phyloP scores from a whole-genome alignment of 495 filamentous ascomycete species.

The Aspergillus sparsus region DNA sequence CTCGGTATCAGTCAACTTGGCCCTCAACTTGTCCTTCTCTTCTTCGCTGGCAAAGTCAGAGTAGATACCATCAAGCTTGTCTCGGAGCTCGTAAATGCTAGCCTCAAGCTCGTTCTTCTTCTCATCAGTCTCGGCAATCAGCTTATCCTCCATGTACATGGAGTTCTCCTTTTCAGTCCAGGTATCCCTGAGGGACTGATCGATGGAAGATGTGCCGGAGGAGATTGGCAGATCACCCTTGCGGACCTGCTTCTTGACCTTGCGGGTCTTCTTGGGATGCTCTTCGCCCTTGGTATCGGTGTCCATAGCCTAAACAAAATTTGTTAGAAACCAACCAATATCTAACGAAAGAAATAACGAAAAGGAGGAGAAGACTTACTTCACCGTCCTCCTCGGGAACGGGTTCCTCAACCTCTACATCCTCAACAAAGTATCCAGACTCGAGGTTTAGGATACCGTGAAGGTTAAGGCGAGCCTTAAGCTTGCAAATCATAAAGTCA shows the following conservation, averaged over 20 bases:
- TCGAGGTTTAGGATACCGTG: constrained; percentile 97
- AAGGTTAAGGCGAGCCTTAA: constrained; percentile 96
- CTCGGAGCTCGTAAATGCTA: constrained; percentile 92
- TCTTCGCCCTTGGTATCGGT: constrained; percentile 72
- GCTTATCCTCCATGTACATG: constrained; percentile 98
- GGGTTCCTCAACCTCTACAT: constrained; percentile 96
- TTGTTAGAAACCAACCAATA: constrained; percentile 18
- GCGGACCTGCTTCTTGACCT: constrained; percentile 99
- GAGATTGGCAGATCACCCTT: constrained; percentile 94
- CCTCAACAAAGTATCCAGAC: constrained; percentile 96
- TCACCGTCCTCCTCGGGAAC: constrained; percentile 68
- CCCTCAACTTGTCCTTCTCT: constrained; percentile 81
- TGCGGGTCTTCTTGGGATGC: constrained; percentile 87
- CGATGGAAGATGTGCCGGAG: constrained; percentile 76
- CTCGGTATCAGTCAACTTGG: constrained; percentile 79
- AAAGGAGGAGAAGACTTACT: constrained; percentile 53
- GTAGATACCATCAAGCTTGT: constrained; percentile 90
- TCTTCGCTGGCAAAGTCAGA: constrained; percentile 85
- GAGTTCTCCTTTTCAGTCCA: constrained; percentile 76
- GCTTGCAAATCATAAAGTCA: constrained; percentile 99
- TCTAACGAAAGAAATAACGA: not conserved
- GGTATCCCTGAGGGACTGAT: constrained; percentile 62
- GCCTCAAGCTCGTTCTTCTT: constrained; percentile 99
- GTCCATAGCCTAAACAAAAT: constrained; percentile 77
- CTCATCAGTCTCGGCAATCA: constrained; percentile 96